phyloP scores from a whole-genome alignment of 352 stramenopile genomes.

The Globisporangium canariense region DNA sequence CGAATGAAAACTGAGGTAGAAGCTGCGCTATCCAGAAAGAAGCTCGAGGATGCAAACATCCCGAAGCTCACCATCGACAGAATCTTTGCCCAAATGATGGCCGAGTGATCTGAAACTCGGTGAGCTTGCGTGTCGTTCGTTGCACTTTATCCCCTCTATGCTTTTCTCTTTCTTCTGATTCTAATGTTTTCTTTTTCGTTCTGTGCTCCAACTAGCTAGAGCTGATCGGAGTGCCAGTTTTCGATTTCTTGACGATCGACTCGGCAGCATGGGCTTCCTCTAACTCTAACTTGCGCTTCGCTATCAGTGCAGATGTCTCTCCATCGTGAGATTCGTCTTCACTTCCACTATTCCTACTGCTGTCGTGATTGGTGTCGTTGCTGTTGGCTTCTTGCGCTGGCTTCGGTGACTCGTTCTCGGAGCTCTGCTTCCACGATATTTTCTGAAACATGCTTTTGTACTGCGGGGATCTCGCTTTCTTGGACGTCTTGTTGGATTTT shows the following conservation, averaged over 20 bases:
- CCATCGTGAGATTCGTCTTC: constrained; percentile 14
- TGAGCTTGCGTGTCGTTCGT: constrained; percentile 8
- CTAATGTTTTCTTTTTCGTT: constrained; percentile 9
- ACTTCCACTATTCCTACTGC: constrained; percentile 35
- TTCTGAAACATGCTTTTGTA: constrained; percentile 81
- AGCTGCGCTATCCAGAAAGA: constrained; percentile 27
- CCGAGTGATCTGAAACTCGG: constrained; percentile 2
- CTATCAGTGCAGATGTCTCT: constrained; percentile 24
- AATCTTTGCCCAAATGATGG: constrained; percentile 16
- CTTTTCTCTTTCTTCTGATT: constrained; percentile 8
- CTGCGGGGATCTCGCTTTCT: constrained; percentile 44
- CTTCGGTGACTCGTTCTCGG: constrained; percentile 17
- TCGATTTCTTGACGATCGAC: constrained; percentile 69
- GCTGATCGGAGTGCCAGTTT: constrained; percentile 66
- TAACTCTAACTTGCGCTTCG: constrained; percentile 66
- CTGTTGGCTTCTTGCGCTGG: constrained; percentile 15
- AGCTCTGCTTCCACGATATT: constrained; percentile 59
- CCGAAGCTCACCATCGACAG: constrained; percentile 22
- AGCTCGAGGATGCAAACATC: constrained; percentile 27
- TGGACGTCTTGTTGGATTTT: constrained; percentile 36
- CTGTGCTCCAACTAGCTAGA: constrained; percentile 38
- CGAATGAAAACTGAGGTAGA: constrained; percentile 32
- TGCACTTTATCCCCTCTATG: constrained; percentile 18
- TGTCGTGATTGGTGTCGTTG: constrained; percentile 5
- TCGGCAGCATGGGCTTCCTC: constrained; percentile 46